These are phyloP conservation scores for Kurtzmaniella quercitrusa DNA, from an alignment of 1,139 yeast species.

Conservation along the genomic window DNA sequence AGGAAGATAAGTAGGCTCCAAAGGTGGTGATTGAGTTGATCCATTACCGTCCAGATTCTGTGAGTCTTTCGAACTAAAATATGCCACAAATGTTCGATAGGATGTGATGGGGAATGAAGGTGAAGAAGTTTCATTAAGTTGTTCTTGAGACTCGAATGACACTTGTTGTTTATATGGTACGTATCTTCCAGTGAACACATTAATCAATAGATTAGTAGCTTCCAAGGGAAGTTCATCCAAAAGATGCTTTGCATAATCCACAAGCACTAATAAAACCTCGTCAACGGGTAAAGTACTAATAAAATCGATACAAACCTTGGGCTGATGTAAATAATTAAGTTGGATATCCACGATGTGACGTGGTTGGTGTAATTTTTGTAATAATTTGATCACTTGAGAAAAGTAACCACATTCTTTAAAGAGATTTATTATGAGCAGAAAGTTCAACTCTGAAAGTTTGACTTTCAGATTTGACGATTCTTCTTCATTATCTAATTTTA, in stretches of 20 bases:
- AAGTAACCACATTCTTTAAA: conserved; percentile 76
- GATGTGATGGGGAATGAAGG: conserved; percentile 46
- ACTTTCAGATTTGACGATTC: conserved; percentile 7
- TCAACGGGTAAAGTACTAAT: conserved; percentile 70
- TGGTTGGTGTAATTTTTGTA: conserved; percentile 70
- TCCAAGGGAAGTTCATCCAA: conserved; percentile 72
- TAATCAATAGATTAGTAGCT: conserved; percentile 76
- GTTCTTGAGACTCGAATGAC: conserved; percentile 2
- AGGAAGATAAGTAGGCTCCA: conserved; percentile 75
- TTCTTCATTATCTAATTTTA: conserved; percentile 21
- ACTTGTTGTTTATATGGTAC: conserved; percentile 29
- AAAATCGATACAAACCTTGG: conserved; percentile 59
- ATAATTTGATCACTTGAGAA: conserved; percentile 65
- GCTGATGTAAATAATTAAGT: conserved; percentile 61
- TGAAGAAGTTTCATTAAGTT: not conserved
- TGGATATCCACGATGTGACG: conserved; percentile 74
- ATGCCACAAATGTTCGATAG: conserved; percentile 66
- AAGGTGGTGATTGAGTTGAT: conserved; percentile 4
- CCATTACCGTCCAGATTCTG: conserved; percentile 6
- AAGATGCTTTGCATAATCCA: conserved; percentile 61
- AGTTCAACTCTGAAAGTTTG: conserved; percentile 50
- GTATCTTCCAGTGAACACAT: conserved; percentile 85
- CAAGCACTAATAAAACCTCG: conserved; percentile 69
- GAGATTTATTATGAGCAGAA: conserved; percentile 64
- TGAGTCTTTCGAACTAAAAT: conserved; percentile 39